Evolutionary conservation across 2,329 filamentous ascomycete species (phyloP).

Genomic region (Simplicillium sp.): DNA sequence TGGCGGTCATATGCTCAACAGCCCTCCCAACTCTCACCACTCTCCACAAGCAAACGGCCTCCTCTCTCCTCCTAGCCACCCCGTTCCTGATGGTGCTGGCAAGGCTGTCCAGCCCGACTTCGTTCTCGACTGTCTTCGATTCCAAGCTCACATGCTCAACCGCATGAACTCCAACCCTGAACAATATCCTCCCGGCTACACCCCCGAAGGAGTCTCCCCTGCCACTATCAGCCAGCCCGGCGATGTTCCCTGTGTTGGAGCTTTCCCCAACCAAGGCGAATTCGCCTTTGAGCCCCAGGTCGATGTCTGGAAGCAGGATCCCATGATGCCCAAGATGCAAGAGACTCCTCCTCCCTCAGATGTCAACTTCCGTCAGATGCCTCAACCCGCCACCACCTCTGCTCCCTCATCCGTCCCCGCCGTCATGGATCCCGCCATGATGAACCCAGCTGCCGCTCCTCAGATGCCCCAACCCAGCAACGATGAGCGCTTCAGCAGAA

Average conservation of each 20-base stretch:
- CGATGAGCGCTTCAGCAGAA: conserved; percentile 12
- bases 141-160: conserved; percentile 15
- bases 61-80: conserved; percentile 10
- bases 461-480: too few species aligned
- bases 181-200: neutral
- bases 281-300: conserved; percentile 11
- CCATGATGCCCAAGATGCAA: conserved; percentile 6
- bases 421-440: too few species aligned
- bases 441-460: too few species aligned
- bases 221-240: conserved; percentile 7
- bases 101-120: conserved; percentile 11
- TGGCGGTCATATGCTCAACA: conserved; percentile 7
- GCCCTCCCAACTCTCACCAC: conserved; percentile 10
- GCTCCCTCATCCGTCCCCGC: too few species aligned
- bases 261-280: conserved; percentile 9
- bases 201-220: neutral
- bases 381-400: too few species aligned
- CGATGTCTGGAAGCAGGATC: conserved; percentile 11
- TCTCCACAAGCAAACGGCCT: conserved; percentile 10
- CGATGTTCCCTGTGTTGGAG: conserved; percentile 6
- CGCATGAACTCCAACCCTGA: conserved; percentile 12
- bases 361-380: conserved; percentile 2
- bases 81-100: neutral
- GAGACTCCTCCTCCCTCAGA: conserved; percentile 4
- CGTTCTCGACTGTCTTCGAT: conserved; percentile 14